These are phyloP conservation scores for Hydnomerulius pinastri DNA, from an alignment of 768 basidiomycete species.

Conservation along the genomic window DNA sequence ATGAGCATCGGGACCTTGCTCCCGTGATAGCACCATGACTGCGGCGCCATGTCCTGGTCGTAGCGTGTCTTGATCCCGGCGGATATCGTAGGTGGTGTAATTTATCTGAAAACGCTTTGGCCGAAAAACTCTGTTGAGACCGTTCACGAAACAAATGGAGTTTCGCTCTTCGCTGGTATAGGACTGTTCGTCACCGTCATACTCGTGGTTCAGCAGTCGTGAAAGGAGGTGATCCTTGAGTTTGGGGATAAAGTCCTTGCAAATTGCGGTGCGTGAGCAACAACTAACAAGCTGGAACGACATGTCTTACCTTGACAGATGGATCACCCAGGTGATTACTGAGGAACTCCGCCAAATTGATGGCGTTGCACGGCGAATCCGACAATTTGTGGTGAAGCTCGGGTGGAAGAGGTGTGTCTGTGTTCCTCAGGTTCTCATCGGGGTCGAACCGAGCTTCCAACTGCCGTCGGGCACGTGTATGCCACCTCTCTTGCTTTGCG, in stretches of 20 bases:
- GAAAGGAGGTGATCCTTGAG: slow-evolving; percentile 26
- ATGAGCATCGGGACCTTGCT: slow-evolving; percentile 12
- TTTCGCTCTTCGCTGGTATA: slow-evolving; percentile 10
- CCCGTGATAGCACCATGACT: slow-evolving; percentile 21
- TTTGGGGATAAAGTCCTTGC: slow-evolving; percentile 13
- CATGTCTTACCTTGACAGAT: slow-evolving; percentile 15
- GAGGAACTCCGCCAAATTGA: slow-evolving; percentile 4
- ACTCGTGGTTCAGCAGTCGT: slow-evolving; percentile 11
- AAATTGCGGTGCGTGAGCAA: not conserved
- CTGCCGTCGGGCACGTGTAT: slow-evolving; percentile 4
- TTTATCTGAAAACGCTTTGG: slow-evolving; percentile 10
- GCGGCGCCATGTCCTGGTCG: slow-evolving; percentile 15
- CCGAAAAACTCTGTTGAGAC: slow-evolving; percentile 5
- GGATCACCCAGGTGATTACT: not conserved
- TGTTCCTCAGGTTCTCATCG: not conserved
- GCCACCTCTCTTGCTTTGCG: slow-evolving; percentile 11
- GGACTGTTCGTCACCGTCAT: slow-evolving; percentile 10
- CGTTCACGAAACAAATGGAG: slow-evolving; percentile 3
- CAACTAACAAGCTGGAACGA: not conserved
- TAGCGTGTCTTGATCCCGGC: slow-evolving; percentile 17
- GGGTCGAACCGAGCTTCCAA: not conserved
- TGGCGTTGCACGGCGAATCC: not conserved
- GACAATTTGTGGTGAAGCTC: slow-evolving; percentile 7
- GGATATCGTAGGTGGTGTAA: slow-evolving; percentile 24
- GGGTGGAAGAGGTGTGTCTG: not conserved